These are phyloP conservation scores for Pleurotus ostreatus DNA, from an alignment of 768 basidiomycete genomes.

Conservation along the genomic window DNA sequence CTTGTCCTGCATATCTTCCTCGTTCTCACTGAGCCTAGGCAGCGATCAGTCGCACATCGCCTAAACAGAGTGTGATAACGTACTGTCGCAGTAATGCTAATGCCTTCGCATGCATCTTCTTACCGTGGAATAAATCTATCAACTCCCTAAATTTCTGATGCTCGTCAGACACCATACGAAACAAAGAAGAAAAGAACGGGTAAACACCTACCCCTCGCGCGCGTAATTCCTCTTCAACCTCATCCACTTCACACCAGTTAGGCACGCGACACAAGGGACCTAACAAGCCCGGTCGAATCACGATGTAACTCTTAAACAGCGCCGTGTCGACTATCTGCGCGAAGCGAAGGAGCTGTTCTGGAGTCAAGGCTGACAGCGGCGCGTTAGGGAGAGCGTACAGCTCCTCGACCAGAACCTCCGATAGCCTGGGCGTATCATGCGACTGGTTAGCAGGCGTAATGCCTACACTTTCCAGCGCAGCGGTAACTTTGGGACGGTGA, in stretches of 20 bases:
- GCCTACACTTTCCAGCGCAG: constrained; percentile 66
- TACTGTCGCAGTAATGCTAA: constrained; percentile 81
- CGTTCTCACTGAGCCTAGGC: constrained; percentile 73
- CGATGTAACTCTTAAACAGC: constrained; percentile 87
- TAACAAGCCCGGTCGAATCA: constrained; percentile 75
- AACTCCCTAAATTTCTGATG: constrained; percentile 87
- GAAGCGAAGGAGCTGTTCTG: constrained; percentile 81
- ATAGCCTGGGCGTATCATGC: constrained; percentile 64
- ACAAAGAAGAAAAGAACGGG: too few species aligned
- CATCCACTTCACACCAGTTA: constrained; percentile 97
- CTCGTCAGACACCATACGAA: too few species aligned
- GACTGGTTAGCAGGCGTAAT: constrained; percentile 68
- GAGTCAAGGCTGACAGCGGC: constrained; percentile 65
- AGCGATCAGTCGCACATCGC: not conserved
- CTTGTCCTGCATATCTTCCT: constrained; percentile 74
- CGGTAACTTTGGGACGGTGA: constrained; percentile 79
- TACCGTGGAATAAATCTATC: constrained; percentile 87
- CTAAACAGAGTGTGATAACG: constrained; percentile 21
- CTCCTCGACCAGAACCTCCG: constrained; percentile 67
- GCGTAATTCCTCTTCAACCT: constrained; percentile 85
- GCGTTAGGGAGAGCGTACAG: constrained; percentile 77
- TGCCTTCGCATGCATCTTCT: constrained; percentile 93
- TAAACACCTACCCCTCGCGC: constrained; percentile 62
- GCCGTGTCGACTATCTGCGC: constrained; percentile 96
- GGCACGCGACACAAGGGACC: constrained; percentile 85